Percentiles rank a stretch among this genome's conserved stretches.
These are phyloP conservation scores for Malassezia sp. DNA, from an alignment of 1,284 basidiomycete species.

Conservation along the genomic window DNA sequence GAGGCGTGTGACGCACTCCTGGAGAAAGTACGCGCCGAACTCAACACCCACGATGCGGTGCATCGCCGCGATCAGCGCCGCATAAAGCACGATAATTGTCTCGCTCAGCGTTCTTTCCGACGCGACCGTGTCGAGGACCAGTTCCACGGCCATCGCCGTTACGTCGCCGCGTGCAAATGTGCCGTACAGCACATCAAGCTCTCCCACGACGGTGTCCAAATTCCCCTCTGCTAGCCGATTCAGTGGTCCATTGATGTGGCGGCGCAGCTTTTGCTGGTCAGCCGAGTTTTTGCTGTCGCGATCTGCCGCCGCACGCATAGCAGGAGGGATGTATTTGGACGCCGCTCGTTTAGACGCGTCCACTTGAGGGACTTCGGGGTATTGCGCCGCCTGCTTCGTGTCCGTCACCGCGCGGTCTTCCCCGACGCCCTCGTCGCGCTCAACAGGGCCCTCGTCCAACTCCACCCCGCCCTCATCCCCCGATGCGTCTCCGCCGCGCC, in stretches of 20 bases:
- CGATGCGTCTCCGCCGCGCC: no score
- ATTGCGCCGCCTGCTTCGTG: no score
- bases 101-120: slow-evolving; percentile 69
- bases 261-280: slow-evolving; percentile 57
- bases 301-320: slow-evolving; percentile 47
- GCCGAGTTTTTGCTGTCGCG: slow-evolving; percentile 48
- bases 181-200: slow-evolving; percentile 67
- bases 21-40: slow-evolving; percentile 57
- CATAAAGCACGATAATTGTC: slow-evolving; percentile 80
- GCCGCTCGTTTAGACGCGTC: not conserved
- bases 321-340: slow-evolving; percentile 51
- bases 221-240: slow-evolving; percentile 84
- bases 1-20: slow-evolving; percentile 23
- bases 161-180: slow-evolving; percentile 72
- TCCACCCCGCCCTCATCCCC: not conserved
- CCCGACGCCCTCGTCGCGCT: not conserved
- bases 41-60: slow-evolving; percentile 78
- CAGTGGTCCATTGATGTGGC: slow-evolving; percentile 73
- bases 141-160: slow-evolving; percentile 63
- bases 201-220: slow-evolving; percentile 64
- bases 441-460: not conserved
- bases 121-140: slow-evolving; percentile 73
- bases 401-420: slow-evolving; percentile 1
- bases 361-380: no score
- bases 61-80: slow-evolving; percentile 71